Evolutionary conservation across 2,329 filamentous ascomycete species (phyloP), one percentile per base, ranked within the genome.

Genomic region (Byssothecium circinans): DNA sequence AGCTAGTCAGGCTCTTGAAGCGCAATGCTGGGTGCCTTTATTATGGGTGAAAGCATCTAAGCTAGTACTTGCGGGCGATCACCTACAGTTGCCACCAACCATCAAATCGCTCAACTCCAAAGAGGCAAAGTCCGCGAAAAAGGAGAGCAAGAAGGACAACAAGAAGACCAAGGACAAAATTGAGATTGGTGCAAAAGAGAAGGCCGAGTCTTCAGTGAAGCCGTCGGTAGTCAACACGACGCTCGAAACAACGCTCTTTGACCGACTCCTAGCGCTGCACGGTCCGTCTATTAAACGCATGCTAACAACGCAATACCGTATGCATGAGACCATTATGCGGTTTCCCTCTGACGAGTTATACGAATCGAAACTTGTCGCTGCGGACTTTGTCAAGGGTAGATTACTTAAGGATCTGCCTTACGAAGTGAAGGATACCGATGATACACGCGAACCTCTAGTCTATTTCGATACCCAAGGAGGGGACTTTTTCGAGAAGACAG

Each of bases 391-490:
- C 52, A 88, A 86, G 67, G 75, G 74, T 4, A 83, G 91, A 14
- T 74, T 96, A 6, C 79, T 99, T 8, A 86, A 78, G 42, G 87
- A 91, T 54, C 71, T 99, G 4, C 29, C 40, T 4, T 95, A 95
- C 66, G 82, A 82, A 8, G 86, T 96, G 0, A 66, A 83, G 48
- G 86, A 88, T 42, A 91, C 82, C 0, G 94, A 97, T 54, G 89
- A 99, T 61, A 97, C 92, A 0, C 81, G 73, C 39, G 90, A 95
- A 70, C 89, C 94, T 0, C 73, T 99, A 2, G 82, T 99, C 8
- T 97, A 97, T 71, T 95, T 90, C 69, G 94, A 99, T 66, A 99
- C 94, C 0, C 94, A 97, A 70, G 94, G 94, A 8, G 94, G 91
- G 0, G 89, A 95, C 62, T 96, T 92, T 51, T 85, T 88, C 0